Evolutionary conservation across 805 yeast species (phyloP).

Genomic region (Yamadazyma kitorensis): DNA sequence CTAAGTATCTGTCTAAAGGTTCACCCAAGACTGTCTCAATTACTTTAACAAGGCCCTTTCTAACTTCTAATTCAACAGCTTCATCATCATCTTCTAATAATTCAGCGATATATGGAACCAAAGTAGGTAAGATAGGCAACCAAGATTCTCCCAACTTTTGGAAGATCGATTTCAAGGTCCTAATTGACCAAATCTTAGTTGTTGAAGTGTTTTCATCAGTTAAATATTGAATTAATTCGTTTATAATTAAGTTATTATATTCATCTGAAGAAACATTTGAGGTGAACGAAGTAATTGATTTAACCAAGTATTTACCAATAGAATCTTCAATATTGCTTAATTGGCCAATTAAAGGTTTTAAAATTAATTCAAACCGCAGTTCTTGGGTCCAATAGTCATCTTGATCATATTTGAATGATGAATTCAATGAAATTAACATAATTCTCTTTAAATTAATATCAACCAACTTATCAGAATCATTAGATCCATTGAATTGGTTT

Average conservation of each 20-base stretch:
- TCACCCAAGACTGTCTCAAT: conserved; percentile 93
- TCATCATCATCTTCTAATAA: conserved; percentile 94
- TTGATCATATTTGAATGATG: conserved; percentile 84
- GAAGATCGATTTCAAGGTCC: conserved; percentile 75
- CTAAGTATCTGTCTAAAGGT: conserved; percentile 81
- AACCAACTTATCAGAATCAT: conserved; percentile 31
- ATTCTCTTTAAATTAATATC: conserved; percentile 65
- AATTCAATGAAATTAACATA: conserved; percentile 65
- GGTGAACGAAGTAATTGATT: conserved; percentile 74
- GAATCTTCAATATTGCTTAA: conserved; percentile 64
- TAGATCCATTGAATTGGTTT: conserved; percentile 45
- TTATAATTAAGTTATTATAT: conserved; percentile 63
- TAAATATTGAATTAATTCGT: conserved; percentile 33
- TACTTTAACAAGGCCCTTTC: conserved; percentile 85
- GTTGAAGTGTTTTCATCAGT: conserved; percentile 56
- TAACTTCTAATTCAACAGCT: conserved; percentile 82
- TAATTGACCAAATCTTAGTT: conserved; percentile 81
- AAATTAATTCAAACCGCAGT: conserved; percentile 74
- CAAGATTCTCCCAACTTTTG: conserved; percentile 93
- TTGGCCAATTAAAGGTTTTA: conserved; percentile 63
- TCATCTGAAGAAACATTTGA: conserved; percentile 63
- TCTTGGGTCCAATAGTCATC: conserved; percentile 95
- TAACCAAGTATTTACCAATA: conserved; percentile 78
- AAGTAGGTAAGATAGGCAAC: conserved; percentile 86
- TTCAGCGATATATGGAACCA: conserved; percentile 95